These are phyloP conservation scores for Prorocentrum cordatum DNA, from an alignment of 169 alveolate genomes.

Conservation along the genomic window DNA sequence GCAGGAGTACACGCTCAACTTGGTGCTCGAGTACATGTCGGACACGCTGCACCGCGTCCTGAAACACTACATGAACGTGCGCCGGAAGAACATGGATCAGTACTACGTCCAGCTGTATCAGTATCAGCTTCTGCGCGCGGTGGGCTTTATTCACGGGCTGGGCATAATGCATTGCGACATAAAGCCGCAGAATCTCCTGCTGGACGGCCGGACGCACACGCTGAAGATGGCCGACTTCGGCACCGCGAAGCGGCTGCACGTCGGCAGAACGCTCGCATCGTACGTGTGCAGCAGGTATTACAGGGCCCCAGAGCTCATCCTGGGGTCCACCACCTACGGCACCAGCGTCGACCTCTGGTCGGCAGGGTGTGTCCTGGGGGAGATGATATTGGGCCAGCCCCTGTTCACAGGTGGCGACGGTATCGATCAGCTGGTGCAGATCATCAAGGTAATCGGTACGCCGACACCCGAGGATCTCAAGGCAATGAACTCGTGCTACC, in stretches of 20 bases:
- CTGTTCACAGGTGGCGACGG: slow-evolving; percentile 51
- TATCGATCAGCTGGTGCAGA: slow-evolving; percentile 51
- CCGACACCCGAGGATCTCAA: slow-evolving; percentile 27
- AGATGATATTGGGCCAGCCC: slow-evolving; percentile 64
- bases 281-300: slow-evolving; percentile 39
- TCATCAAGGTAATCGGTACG: slow-evolving; percentile 50
- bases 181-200: slow-evolving; percentile 67
- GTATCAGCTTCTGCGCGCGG: slow-evolving; percentile 59
- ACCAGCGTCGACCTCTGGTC: slow-evolving; percentile 62
- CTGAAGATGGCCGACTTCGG: slow-evolving; percentile 58
- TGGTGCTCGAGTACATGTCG: slow-evolving; percentile 50
- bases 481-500: slow-evolving; percentile 65
- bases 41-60: slow-evolving; percentile 49
- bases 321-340: slow-evolving; percentile 49
- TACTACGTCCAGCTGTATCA: slow-evolving; percentile 43
- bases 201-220: slow-evolving; percentile 53
- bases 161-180: slow-evolving; percentile 57
- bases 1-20: slow-evolving; percentile 27
- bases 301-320: slow-evolving; percentile 61
- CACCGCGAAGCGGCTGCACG: slow-evolving; percentile 69
- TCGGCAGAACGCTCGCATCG: no score
- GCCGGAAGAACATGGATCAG: not conserved
- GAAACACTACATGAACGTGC: slow-evolving; percentile 49
- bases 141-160: slow-evolving; percentile 47
- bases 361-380: slow-evolving; percentile 58